Base-by-base conservation (phyloP, 164 flowering plant genomes). In the Magnolia kwangsiensis region DNA sequence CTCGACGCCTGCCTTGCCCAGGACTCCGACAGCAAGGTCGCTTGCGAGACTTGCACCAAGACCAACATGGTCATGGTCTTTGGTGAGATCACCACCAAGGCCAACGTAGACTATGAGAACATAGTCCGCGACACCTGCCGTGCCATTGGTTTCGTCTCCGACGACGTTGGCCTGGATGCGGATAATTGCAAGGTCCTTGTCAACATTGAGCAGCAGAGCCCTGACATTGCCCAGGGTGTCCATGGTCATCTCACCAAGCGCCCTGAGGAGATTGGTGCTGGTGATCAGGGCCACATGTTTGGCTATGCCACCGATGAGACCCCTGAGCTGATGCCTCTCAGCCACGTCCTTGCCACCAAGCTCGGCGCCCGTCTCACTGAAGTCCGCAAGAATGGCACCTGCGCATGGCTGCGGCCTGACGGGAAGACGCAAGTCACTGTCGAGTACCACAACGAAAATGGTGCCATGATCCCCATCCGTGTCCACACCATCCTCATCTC, bases 241-340 rank as follows among this genome's bases (percentile, higher is more conserved):
- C 92, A 89, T 55, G 92, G 92, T 7, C 91, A 89, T 72, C 78
- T 89, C 67, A 88, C 91, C 77, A 89, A 89, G 85, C 72, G 86
- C 27, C 92, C 92, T 2, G 92, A 89, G 83, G 92, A 89, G 58
- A 86, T 89, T 45, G 92, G 92, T 72, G 92, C 91, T 19, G 92
- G 92, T 78, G 91, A 89, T 68, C 92, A 88, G 75, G 89, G 90
- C 10, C 90, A 85, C 81, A 89, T 89, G 90, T 89, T 89, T 79
- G 92, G 92, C 37, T 89, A 89, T 81, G 92, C 90, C 77, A 89
- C 92, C 2, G 92, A 89, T 74, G 92, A 89, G 83, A 89, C 92
- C 20, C 91, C 91, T 6, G 91, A 89, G 79, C 74, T 89, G 76
- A 88, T 89, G 91, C 92, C 92, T 50, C 84, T 88, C 16, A 89